Evolutionary conservation across 768 basidiomycete species (phyloP), one percentile per base, ranked within the genome.

Genomic region (Rhizopogon roseolus): DNA sequence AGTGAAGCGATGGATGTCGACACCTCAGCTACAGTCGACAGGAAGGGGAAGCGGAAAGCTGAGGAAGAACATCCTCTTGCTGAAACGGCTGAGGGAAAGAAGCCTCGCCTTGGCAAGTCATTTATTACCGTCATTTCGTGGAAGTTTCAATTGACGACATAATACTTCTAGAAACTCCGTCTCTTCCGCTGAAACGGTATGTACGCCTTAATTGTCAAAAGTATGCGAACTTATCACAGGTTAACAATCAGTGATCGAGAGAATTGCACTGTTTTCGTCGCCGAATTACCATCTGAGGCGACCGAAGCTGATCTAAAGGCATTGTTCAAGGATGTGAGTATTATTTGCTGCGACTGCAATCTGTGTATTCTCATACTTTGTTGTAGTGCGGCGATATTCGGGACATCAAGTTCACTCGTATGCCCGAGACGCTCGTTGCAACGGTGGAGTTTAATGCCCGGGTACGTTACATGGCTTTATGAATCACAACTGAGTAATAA

Each of bases 241-340:
- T 38, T 28, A 6, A 36, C 14, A 11, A 43, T 11, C 54, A 95
- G 96, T 59, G 97, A 99, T 71, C 92, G 97, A 43, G 97, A 99
- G 73, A 90, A 98, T 61, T 83, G 86, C 28, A 96, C 93, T 0
- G 87, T 98, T 4, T 90, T 98, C 54, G 88, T 97, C 13, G 80
- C 85, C 3, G 84, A 88, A 42, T 70, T 97, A 9, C 81, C 84
- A 0, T 41, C 67, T 16, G 76, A 71, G 10, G 75, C 78, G 9
- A 75, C 75, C 0, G 86, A 93, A 51, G 81, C 80, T 5, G 88
- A 90, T 25, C 66, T 99, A n/a, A 71, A 62, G 27, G 64, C 70
- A 2, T 74, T 96, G 6, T 98, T 99, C 75, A 86, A 86, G 70
- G 94, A 97, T 59, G 96, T 97, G 56, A 53, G 84, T 71, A 37